Conservation (phyloP, 805 yeast genomes). For the Priceomyces melissophilus region DNA sequence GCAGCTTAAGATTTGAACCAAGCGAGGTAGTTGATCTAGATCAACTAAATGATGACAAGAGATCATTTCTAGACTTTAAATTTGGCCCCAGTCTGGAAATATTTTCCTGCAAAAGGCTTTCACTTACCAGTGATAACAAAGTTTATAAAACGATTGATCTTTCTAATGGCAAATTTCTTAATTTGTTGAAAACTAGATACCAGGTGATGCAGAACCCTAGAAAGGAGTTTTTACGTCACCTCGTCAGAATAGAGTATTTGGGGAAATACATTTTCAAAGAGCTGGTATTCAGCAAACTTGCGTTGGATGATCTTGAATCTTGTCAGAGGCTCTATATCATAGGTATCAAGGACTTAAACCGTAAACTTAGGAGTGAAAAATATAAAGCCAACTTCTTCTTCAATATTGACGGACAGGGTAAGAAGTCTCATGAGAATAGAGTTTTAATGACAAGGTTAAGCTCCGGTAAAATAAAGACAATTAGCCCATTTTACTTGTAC, state of each 20-base stretch:
- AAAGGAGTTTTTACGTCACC: constrained; percentile 3
- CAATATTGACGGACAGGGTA: neutral
- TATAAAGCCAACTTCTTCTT: constrained; percentile 1
- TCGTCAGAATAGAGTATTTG: constrained; percentile 5
- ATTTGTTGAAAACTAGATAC: constrained; percentile 2
- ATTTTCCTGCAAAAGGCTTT: constrained; percentile 1
- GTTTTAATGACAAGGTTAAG: constrained; percentile 2
- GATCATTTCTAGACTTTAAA: constrained; percentile 2
- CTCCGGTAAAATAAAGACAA: constrained; percentile 1
- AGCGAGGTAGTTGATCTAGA: constrained; percentile 4
- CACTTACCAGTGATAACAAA: constrained; percentile 2
- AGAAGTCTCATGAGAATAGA: neutral
- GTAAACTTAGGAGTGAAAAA: neutral
- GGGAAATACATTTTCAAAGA: constrained; percentile 7
- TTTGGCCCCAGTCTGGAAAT: constrained; percentile 6
- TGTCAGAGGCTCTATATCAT: constrained; percentile 1
- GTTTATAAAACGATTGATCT: constrained; percentile 4
- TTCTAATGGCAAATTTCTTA: constrained; percentile 2
- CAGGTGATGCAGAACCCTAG: constrained; percentile 3
- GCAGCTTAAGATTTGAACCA: constrained; percentile 3
- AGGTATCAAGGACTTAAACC: constrained; percentile 1
- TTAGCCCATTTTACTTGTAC: constrained; percentile 6
- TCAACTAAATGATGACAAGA: constrained; percentile 1
- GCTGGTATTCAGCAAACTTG: neutral
- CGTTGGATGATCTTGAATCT: constrained; percentile 4